These are phyloP conservation scores for Globisporangium spinosum DNA, from an alignment of 352 stramenopile species.

Conservation along the genomic window DNA sequence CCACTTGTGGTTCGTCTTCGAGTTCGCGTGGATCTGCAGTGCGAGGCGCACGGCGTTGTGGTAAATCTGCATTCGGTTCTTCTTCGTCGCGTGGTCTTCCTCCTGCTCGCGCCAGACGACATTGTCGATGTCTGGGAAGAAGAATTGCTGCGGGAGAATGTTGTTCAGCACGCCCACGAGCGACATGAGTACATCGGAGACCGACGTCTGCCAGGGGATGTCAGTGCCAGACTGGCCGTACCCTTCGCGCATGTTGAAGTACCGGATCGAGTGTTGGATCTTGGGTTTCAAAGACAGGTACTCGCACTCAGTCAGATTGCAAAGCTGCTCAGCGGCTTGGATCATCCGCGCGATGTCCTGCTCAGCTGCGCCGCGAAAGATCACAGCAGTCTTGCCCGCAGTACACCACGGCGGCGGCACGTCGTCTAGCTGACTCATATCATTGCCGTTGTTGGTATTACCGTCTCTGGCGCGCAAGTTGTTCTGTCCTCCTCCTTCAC, in stretches of 20 bases:
- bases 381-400: constrained; percentile 40
- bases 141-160: constrained; percentile 37
- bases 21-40: constrained; percentile 44
- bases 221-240: constrained; percentile 31
- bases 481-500: not conserved
- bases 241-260: constrained; percentile 65
- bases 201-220: constrained; percentile 48
- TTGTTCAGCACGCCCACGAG: constrained; percentile 56
- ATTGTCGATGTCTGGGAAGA: constrained; percentile 34
- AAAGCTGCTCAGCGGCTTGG: constrained; percentile 37
- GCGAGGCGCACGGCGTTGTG: constrained; percentile 40
- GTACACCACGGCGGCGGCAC: constrained; percentile 32
- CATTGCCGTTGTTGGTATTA: not conserved
- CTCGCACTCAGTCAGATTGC: constrained; percentile 39
- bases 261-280: constrained; percentile 42
- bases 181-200: constrained; percentile 46
- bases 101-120: constrained; percentile 21
- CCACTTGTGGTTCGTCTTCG: constrained; percentile 41
- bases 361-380: constrained; percentile 50
- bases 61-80: constrained; percentile 42
- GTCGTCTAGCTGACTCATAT: not conserved
- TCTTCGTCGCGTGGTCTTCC: constrained; percentile 5
- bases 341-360: constrained; percentile 44
- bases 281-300: constrained; percentile 53
- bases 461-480: not conserved